Evolutionary conservation across 805 yeast species (phyloP), one percentile per base, ranked within the genome.

Genomic region (Candida anglica): DNA sequence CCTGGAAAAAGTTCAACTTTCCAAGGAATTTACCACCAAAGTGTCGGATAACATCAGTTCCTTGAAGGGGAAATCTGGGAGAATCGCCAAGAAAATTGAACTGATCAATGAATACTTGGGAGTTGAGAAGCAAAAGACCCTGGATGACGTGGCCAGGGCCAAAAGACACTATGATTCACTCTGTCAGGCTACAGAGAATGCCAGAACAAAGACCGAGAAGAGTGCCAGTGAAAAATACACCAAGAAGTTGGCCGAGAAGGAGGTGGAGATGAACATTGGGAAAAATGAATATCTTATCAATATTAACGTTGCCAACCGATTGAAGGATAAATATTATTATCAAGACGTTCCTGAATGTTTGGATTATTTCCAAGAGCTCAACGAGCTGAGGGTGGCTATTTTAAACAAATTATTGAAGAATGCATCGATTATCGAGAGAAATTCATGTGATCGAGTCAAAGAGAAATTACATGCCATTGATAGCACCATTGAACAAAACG

Each of bases 281-380:
- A 93, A 93, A 57, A 91, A 91, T 60, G 72, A 73, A 19, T 93
- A 93, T 56, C 60, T 93, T 44, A 74, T 93, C 38, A 77, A 77
- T 44, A 81, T 93, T 52, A 84, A 79, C 48, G 76, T 86, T 18
- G 93, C 95, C 34, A 93, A 93, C 60, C 72, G 98, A 40, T 63
- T 89, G 38, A 93, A 93, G 60, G 98, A 91, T 58, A 93, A 93
- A 58, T 88, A 79, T 61, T 89, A 70, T 56, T 88, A 83, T 53
- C 97, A 91, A 61, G 98, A 93, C 56, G 63, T 88, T 17, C 98
- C 98, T 0, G 96, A 89, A 56, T 59, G 86, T 25, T 66, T 93
- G 40, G 98, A 91, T 58, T 74, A 83, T 44, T 62, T 80, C 46
- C 98, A 93, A 63, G 86, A 81, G 46, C 63, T 89, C 43, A 85